Conservation (phyloP, 768 basidiomycete genomes). For the Suillus spraguei region DNA sequence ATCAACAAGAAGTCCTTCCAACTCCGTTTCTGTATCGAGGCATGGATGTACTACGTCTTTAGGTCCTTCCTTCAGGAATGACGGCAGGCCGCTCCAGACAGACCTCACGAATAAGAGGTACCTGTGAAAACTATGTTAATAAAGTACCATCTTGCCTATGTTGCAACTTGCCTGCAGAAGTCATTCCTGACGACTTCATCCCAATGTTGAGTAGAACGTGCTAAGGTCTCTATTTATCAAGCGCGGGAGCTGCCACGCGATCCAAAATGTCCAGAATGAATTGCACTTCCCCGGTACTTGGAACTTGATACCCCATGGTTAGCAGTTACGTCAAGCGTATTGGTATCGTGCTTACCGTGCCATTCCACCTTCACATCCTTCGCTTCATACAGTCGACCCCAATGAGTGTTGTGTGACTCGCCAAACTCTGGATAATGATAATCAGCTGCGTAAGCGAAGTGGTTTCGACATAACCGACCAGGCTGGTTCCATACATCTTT, state of each 20-base stretch:
- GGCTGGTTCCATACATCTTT: slow-evolving; percentile 75
- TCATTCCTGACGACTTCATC: slow-evolving; percentile 72
- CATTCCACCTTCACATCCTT: slow-evolving; percentile 85
- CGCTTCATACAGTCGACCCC: slow-evolving; percentile 81
- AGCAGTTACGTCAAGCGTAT: slow-evolving; percentile 12
- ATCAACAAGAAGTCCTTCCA: slow-evolving; percentile 69
- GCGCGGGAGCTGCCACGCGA: slow-evolving; percentile 61
- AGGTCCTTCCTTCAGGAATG: slow-evolving; percentile 58
- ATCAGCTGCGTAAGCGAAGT: slow-evolving; percentile 16
- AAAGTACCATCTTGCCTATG: slow-evolving; percentile 1
- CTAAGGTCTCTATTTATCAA: slow-evolving; percentile 70
- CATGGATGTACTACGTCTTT: slow-evolving; percentile 62
- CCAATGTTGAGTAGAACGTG: slow-evolving; percentile 52
- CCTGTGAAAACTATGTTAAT: slow-evolving; percentile 35
- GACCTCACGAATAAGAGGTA: slow-evolving; percentile 72
- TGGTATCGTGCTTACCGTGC: slow-evolving; percentile 60
- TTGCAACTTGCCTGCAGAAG: slow-evolving; percentile 69
- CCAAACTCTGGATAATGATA: slow-evolving; percentile 57
- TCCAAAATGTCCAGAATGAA: slow-evolving; percentile 82
- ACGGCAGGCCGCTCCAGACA: slow-evolving; percentile 78
- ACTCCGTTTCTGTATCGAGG: slow-evolving; percentile 61
- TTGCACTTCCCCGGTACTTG: slow-evolving; percentile 61
- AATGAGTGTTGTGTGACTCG: slow-evolving; percentile 61
- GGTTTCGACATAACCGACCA: slow-evolving; percentile 45
- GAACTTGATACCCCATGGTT: slow-evolving; percentile 24